Percentiles rank a stretch among this genome's conserved stretches.
These are phyloP conservation scores for Porphyrellus cyaneotinctus DNA, from an alignment of 768 basidiomycete species.

Conservation along the genomic window DNA sequence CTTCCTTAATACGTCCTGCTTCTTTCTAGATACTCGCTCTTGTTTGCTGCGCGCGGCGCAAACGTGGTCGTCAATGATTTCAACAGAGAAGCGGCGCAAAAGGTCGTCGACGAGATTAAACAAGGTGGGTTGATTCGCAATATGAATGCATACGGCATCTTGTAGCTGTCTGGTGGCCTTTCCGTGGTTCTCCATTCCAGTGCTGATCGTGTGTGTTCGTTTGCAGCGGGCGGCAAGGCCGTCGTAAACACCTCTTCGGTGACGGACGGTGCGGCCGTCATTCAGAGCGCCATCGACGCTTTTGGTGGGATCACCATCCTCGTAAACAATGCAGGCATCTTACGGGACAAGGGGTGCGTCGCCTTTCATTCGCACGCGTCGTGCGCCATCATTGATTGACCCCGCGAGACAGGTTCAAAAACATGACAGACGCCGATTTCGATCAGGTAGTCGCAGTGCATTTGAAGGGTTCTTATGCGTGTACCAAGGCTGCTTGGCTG, in stretches of 20 bases:
- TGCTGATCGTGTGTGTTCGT: no score
- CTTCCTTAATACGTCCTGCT: neutral
- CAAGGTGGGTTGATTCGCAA: no score
- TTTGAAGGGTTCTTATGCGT: conserved; percentile 88
- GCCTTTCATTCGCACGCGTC: neutral
- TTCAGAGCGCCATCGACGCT: conserved; percentile 78
- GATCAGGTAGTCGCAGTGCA: conserved; percentile 88
- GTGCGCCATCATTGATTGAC: neutral
- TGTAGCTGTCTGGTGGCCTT: neutral
- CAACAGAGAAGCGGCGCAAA: conserved; percentile 81
- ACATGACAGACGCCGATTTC: conserved; percentile 94
- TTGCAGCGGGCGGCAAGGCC: conserved; percentile 81
- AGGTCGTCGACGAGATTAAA: conserved; percentile 85
- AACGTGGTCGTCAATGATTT: conserved; percentile 96
- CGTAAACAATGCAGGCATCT: conserved; percentile 94
- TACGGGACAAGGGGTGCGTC: conserved; percentile 72
- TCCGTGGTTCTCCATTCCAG: no score
- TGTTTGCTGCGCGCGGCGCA: conserved; percentile 91
- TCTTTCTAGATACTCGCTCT: conserved; percentile 71
- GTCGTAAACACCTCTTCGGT: conserved; percentile 83
- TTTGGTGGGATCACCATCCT: conserved; percentile 86
- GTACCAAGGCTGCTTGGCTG: conserved; percentile 95
- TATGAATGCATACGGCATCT: no score
- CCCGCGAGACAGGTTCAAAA: conserved; percentile 67
- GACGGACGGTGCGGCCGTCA: conserved; percentile 80